Evolutionary conservation across 306 rosid genomes (phyloP), one percentile per base, ranked within the genome.

Genomic region (Prunus persica): DNA sequence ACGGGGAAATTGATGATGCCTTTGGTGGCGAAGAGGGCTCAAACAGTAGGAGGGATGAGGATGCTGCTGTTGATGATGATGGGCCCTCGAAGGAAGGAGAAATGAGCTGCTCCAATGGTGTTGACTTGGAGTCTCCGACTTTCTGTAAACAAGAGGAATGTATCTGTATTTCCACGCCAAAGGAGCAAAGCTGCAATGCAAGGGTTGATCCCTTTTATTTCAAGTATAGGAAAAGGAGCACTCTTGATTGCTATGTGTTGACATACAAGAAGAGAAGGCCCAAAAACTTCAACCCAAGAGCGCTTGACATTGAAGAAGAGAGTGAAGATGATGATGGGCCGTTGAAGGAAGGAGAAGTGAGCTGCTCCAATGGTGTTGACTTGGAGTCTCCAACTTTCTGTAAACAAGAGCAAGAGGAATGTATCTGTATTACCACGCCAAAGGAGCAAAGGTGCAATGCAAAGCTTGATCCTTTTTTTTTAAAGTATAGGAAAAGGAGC

Each of bases 311-410:
- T 28, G 82, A 51, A 15, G 81, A 73, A n/a, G 88, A 82, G 67
- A 50, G 47, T 73, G 88, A 50, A 41, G 47, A 57, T 11, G 77
- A 70, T 73, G 77, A 71, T 16, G 88, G 62, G 67, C n/a, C 45
- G 61, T 60, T 78, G 78, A 84, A 88, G 79, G 91, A 86, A 79
- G 90, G 85, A 50, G 80, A 79, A 74, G 88, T 78, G 73, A 88
- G 91, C 65, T 81, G 85, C 61, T 88, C 93, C 8, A 77, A 68
- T 70, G 73, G 86, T 8, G 19, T 83, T 57, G 88, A 79, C 43
- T 81, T 38, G 84, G 86, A 86, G 25, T 57, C 70, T 72, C 81
- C 46, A 51, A 49, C 25, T 30, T 52, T 57, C 73, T 65, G n/a
- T 70, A 83, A 84, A 77, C 89, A 72, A 75, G 77, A 49, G 22